These are phyloP conservation scores for Rhizopogon sp. DNA, from an alignment of 768 basidiomycete species.

Conservation along the genomic window DNA sequence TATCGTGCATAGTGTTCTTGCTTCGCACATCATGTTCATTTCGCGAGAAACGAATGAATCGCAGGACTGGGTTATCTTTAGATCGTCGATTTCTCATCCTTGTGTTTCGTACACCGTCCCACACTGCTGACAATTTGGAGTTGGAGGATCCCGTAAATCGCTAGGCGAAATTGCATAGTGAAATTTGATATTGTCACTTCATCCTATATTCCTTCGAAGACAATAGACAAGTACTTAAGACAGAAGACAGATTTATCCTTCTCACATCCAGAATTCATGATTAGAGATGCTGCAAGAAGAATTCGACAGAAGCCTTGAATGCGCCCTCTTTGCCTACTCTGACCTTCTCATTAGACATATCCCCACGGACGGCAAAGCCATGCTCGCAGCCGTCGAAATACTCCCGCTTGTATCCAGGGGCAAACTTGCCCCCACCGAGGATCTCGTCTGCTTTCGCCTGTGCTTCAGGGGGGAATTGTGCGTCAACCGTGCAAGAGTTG, in stretches of 20 bases:
- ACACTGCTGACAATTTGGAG: no score
- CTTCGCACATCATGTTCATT: conserved; percentile 5
- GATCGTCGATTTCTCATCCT: no score
- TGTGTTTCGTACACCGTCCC: no score
- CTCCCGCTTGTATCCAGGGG: conserved; percentile 41
- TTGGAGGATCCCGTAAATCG: no score
- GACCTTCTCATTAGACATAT: conserved; percentile 40
- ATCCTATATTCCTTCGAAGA: no score
- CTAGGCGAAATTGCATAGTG: no score
- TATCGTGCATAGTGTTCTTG: conserved; percentile 3
- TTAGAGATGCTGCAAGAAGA: conserved; percentile 36
- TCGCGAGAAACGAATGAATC: neutral
- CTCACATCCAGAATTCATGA: conserved; percentile 29
- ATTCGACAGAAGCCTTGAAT: conserved; percentile 54
- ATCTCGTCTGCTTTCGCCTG: conserved; percentile 33
- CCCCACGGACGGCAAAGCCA: conserved; percentile 50
- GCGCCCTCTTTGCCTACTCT: conserved; percentile 64
- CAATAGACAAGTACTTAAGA: neutral
- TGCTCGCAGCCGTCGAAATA: conserved; percentile 46
- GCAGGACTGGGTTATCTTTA: neutral
- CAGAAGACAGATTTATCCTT: conserved; percentile 3
- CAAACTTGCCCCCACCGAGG: conserved; percentile 32
- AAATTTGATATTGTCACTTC: no score
- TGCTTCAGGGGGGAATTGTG: conserved; percentile 26
- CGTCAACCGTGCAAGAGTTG: conserved; percentile 34